Conservation (phyloP, 495 filamentous ascomycete genomes). For the Trichoderma asperelloides region DNA sequence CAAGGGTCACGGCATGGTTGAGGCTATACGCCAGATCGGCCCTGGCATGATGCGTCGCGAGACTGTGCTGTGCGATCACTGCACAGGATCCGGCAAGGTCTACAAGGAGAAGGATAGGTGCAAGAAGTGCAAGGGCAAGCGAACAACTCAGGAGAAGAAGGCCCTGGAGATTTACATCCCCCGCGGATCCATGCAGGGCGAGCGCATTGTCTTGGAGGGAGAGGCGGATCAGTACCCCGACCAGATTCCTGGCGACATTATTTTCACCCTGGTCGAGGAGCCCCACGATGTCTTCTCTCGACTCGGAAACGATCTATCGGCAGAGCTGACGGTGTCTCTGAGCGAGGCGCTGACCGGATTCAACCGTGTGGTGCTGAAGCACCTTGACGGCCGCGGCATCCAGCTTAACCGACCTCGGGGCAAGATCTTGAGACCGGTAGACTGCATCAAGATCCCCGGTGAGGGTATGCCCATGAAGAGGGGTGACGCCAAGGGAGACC, state of each 20-base stretch:
- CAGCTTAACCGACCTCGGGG: conserved; percentile 65
- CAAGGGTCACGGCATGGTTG: conserved; percentile 62
- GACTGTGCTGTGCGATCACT: conserved; percentile 63
- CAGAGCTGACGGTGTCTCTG: conserved; percentile 68
- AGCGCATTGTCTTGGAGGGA: conserved; percentile 80
- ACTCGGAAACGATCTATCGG: conserved; percentile 73
- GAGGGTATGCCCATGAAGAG: conserved; percentile 94
- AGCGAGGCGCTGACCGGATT: conserved; percentile 83
- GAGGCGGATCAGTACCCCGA: conserved; percentile 93
- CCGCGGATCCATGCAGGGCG: conserved; percentile 77
- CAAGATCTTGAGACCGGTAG: conserved; percentile 66
- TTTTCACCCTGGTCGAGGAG: conserved; percentile 77
- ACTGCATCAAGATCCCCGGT: conserved; percentile 72
- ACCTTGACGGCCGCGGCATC: conserved; percentile 90
- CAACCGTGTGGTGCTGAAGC: conserved; percentile 80
- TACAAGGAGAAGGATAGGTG: conserved; percentile 94
- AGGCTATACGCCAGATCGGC: conserved; percentile 66
- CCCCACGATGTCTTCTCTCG: conserved; percentile 73
- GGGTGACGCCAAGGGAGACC: conserved; percentile 71
- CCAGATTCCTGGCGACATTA: conserved; percentile 83
- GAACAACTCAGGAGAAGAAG: conserved; percentile 75
- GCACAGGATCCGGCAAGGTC: conserved; percentile 70
- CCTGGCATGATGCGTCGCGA: conserved; percentile 73
- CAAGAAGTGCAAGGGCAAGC: conserved; percentile 94
- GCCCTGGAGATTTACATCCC: conserved; percentile 94